Evolutionary conservation across 2,329 filamentous ascomycete species (phyloP), one percentile per base, ranked within the genome.

Genomic region (Myriosclerotinia duriaeana): DNA sequence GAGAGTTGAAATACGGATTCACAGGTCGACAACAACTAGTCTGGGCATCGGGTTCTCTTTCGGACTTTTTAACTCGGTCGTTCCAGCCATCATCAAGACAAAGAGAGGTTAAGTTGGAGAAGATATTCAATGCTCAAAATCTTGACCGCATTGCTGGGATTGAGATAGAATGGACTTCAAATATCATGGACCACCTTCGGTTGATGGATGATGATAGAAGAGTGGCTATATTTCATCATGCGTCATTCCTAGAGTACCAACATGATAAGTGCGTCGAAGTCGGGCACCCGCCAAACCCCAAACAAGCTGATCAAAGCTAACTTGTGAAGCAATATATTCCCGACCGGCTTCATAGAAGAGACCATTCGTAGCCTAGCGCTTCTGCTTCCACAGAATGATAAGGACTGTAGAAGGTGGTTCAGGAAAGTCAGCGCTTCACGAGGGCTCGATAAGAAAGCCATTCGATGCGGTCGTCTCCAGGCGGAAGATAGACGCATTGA

Each of bases 171-270:
- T 69, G 53, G 67, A 82, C 79, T 0, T 71, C 74, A 38, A 80
- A 81, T 53, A 66, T 82, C 4, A 70, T 75, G 0, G 78, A 80
- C 59, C 80, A 81, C 67, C 72, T 81, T 2, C 74, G 74, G 1
- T 60, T 81, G 48, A 74, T 68, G 0, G 75, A 80, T 11, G 75
- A 78, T 22, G 78, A 80, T 62, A 77, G 70, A 0, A 77, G 69
- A 9, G 69, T 81, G 0, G 67, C 73, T 8, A 72, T 82, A 1
- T 82, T 81, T 46, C 77, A 81, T 66, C 76, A 79, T 65, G 77
- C 75, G 0, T 77, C 77, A 22, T 65, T 65, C n/a, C 38, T 46
- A 6, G 54, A 65, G 22, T 52, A 9, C 2, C 64, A 65, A 26
- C 22, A 14, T 9, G 15, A 36, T 20, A n/a, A 20, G 64, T 60